Conservation (phyloP, 192 early-diverging fungal genomes). For the Linnemannia hyalina region DNA sequence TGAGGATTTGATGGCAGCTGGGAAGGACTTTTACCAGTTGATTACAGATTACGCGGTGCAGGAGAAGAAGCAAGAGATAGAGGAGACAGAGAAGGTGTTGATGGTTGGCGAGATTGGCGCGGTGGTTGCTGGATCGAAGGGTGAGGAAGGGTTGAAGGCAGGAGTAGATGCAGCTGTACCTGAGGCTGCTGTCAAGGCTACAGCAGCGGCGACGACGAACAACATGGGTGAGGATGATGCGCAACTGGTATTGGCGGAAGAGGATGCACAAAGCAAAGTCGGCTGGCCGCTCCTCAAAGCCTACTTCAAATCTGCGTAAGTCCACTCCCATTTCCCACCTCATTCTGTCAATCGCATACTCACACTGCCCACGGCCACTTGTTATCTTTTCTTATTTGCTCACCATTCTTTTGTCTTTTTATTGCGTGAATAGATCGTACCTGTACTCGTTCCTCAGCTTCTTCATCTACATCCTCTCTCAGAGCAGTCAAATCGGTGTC, state of each 20-base stretch:
- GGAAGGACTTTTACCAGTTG: conserved; percentile 68
- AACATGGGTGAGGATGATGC: conserved; percentile 26
- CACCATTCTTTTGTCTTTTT: not conserved
- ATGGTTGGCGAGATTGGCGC: not conserved
- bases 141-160: not conserved
- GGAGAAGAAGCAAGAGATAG: conserved; percentile 41
- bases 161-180: conserved; percentile 62
- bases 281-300: conserved; percentile 77
- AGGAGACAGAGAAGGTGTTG: conserved; percentile 7
- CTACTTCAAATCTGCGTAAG: conserved; percentile 74
- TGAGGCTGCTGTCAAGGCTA: not conserved
- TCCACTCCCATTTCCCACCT: not conserved
- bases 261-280: conserved; percentile 85
- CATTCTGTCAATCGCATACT: not conserved
- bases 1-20: conserved; percentile 62
- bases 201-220: no score
- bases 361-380: not conserved
- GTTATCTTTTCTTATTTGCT: not conserved
- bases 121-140: conserved; percentile 4
- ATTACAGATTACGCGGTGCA: conserved; percentile 67
- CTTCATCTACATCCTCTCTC: conserved; percentile 23
- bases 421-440: conserved; percentile 2
- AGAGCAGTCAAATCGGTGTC: conserved; percentile 42
- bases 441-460: conserved; percentile 13
- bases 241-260: conserved; percentile 82